A percentile compares a stretch with the other conserved stretches of the same genome.
These are phyloP conservation scores for Cytauxzoon felis DNA, from an alignment of 169 alveolate genomes.

Conservation along the genomic window DNA sequence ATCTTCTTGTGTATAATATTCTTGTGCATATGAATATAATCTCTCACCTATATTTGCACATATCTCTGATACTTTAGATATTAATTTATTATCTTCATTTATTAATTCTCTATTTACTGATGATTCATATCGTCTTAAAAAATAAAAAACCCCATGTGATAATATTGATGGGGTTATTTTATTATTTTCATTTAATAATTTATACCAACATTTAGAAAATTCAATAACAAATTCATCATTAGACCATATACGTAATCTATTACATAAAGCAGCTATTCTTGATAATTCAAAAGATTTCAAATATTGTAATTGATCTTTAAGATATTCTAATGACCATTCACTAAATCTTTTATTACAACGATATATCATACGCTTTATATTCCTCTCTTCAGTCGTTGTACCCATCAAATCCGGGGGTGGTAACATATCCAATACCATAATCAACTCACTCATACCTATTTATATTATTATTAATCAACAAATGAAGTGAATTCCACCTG, in stretches of 20 bases:
- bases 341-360: slow-evolving; percentile 16
- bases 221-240: slow-evolving; percentile 7
- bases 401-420: slow-evolving; percentile 34
- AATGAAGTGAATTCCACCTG: too few relatives aligned
- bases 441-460: slow-evolving; percentile 19
- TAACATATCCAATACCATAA: slow-evolving; percentile 3
- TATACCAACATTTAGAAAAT: slow-evolving; percentile 14
- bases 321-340: slow-evolving; percentile 24
- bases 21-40: slow-evolving; percentile 19
- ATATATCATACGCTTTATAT: slow-evolving; percentile 3
- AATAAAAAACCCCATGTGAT: slow-evolving; percentile 18
- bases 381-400: slow-evolving; percentile 8
- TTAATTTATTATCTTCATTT: not conserved
- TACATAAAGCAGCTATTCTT: slow-evolving; percentile 37
- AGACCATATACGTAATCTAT: slow-evolving; percentile 46
- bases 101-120: slow-evolving; percentile 35
- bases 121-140: slow-evolving; percentile 49
- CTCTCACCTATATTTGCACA: slow-evolving; percentile 48
- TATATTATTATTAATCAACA: too few relatives aligned
- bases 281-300: slow-evolving; percentile 27
- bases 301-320: slow-evolving; percentile 10
- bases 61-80: slow-evolving; percentile 23
- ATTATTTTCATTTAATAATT: not conserved
- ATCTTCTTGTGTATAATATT: slow-evolving; percentile 6
- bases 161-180: slow-evolving; percentile 9